Base-by-base conservation (phyloP, 495 filamentous ascomycete species). In the Penicillium subrubescens region DNA sequence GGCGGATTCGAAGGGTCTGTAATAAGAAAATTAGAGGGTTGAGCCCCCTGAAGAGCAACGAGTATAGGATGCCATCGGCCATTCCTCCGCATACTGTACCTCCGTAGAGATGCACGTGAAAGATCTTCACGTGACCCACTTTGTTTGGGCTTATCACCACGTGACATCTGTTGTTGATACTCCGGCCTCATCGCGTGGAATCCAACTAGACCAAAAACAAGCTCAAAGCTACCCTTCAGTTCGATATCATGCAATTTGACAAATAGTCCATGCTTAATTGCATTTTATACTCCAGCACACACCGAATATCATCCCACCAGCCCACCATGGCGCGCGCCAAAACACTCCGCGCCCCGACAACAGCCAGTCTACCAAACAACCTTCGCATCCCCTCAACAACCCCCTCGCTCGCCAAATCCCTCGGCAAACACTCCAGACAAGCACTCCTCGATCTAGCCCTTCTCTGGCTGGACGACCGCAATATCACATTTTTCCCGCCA, bases 401-500 rank as follows among this genome's bases (percentile, higher is more conserved):
- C 61, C 83, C 85, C 6, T 81, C 87, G 12, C 86, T 92, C 37
- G 69, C 82, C 63, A 90, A 89, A 68, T 77, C 83, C n/a, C 76
- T 96, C 14, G 79, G 76, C 52, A 88, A 87, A 34, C 84, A 96
- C 35, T 88, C 91, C 1, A 88, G 92, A 34, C 77, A 85, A 39
- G 87, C 90, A 0, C 82, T 96, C 8, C 73, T 94, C 15, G 82
- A 87, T 2, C 81, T 96, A 15, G 88, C 83, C 6, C 81, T 91
- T 23, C 77, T 86, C 76, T 96, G 92, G 92, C 84, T 95, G 0
- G 83, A 88, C 34, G 83, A 89, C 27, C 76, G 79, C 57, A 87
- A 89, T 56, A 76, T 84, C 23, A 70, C 82, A 5, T 76, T 83
- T n/a, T 88, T 86, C 31, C 73, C 71, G 11, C 80, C 80, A 31